phyloP scores from a whole-genome alignment of 2,329 filamentous ascomycete genomes.

The Rachicladosporium sp. region DNA sequence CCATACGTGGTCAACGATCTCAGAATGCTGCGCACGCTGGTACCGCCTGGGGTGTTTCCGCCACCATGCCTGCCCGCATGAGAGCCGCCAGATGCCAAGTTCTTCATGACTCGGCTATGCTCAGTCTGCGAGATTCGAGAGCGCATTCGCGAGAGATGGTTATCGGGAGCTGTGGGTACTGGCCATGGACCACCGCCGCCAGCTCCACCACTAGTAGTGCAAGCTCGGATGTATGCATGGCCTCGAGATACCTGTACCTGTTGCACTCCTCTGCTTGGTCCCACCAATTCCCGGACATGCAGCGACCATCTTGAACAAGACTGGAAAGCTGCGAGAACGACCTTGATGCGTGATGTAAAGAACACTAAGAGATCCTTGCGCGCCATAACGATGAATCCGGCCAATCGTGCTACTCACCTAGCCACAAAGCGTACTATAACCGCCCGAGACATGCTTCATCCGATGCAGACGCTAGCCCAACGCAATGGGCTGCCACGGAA shows the following conservation, averaged over 20 bases:
- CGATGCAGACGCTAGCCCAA: too few species aligned
- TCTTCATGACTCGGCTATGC: slow-evolving; percentile 1
- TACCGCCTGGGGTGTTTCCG: background rate
- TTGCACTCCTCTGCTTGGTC: too few species aligned
- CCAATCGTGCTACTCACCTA: too few species aligned
- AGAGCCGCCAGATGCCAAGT: background rate
- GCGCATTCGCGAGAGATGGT: too few species aligned
- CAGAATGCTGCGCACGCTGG: background rate
- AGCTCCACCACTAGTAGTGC: background rate
- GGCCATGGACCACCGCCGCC: background rate
- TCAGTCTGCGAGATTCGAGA: background rate
- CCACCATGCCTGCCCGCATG: background rate
- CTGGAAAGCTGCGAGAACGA: too few species aligned
- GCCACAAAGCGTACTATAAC: too few species aligned
- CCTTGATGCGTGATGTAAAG: too few species aligned
- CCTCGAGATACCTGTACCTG: background rate
- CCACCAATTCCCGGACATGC: too few species aligned
- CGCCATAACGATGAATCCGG: too few species aligned
- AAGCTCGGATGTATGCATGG: background rate
- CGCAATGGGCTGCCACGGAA: background rate
- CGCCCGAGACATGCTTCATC: too few species aligned
- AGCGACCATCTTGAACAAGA: too few species aligned
- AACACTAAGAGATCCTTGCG: too few species aligned
- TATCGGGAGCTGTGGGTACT: background rate
- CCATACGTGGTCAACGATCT: background rate